Base-by-base conservation (phyloP, 2,329 filamentous ascomycete genomes). In the Eutypa lata region DNA sequence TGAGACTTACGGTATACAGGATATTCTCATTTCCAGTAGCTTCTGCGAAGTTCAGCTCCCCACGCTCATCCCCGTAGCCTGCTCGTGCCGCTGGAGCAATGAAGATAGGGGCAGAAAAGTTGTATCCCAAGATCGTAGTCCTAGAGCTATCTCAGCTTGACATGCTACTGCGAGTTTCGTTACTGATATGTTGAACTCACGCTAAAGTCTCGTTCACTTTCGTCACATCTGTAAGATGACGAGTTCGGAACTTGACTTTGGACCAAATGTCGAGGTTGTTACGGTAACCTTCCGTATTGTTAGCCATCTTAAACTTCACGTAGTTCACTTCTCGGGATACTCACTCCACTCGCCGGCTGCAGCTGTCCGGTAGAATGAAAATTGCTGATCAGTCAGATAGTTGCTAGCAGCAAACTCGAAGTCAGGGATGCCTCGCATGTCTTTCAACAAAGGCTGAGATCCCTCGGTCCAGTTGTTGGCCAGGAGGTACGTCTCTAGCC, bases 261-360 rank as follows among this genome's bases (percentile, higher is more conserved):
- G 71, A 63, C 70, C 71, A 80, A 40, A 76, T 70, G 51, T 79
- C 76, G 6, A 80, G 69, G 61, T 80, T 79, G 65, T 79, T 76
- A 47, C 76, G 71, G 69, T 80, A 80, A 0, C 72, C 69, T 52
- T n/a, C 11, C 4, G 16, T 16, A 28, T 11, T 18, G 22, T 38
- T 24, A 28, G 42, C 18, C n/a, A 38, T 31, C 35, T 24, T 35
- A 7, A n/a, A 13, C 21, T 19, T 8, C 2, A 11, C 19, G 5
- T 4, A 6, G 5, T 16, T 49, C 19, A 37, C 2, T 18, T 16
- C 14, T 24, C 13, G 19, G 26, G 21, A 13, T 11, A 50, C 55
- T 37, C 48, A 59, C 59, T 65, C 75, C 73, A 80, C 60, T 80
- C 77, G 46, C 76, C 75, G 3, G 72, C 76, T 7, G 76, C 74